Evolutionary conservation across 257 asterid species (phyloP).

Genomic region (Henckelia pumila): DNA sequence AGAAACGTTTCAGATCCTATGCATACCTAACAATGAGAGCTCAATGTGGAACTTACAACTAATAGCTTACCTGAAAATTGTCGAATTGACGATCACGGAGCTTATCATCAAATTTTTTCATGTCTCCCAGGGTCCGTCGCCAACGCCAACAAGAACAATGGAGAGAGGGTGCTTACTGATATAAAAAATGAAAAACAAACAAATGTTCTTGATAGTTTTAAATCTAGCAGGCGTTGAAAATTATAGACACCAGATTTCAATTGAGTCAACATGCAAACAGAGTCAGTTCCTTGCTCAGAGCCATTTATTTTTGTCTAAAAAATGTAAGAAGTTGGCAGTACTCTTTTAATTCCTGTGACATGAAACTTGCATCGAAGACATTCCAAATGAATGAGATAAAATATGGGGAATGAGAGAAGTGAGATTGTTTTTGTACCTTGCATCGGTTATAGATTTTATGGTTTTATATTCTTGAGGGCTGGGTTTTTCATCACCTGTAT

Average conservation of each 20-base stretch:
- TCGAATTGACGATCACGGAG: constrained; percentile 73
- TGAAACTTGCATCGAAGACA: constrained; percentile 3
- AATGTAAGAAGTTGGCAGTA: neutral
- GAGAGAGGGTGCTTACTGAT: constrained; percentile 72
- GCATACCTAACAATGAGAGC: neutral
- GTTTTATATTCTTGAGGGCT: constrained; percentile 73
- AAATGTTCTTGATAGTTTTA: constrained; percentile 12
- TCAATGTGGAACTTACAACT: neutral
- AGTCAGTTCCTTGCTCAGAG: neutral
- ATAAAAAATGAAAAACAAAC: constrained; percentile 8
- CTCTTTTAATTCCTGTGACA: constrained; percentile 20
- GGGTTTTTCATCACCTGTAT: constrained; percentile 46
- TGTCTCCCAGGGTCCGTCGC: constrained; percentile 97
- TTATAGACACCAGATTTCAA: neutral
- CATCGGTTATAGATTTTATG: constrained; percentile 62
- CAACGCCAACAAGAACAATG: constrained; percentile 82
- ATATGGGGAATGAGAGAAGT: constrained; percentile 14
- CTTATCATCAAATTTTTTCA: constrained; percentile 77
- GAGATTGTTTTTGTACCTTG: constrained; percentile 44
- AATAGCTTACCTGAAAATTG: constrained; percentile 63
- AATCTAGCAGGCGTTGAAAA: constrained; percentile 4
- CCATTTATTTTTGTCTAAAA: neutral
- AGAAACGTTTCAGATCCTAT: neutral
- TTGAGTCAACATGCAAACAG: constrained; percentile 2
- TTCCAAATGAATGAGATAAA: neutral